Evolutionary conservation across 2,329 filamentous ascomycete species (phyloP), one percentile per base, ranked within the genome.

Genomic region (Aspergillus glaucus): DNA sequence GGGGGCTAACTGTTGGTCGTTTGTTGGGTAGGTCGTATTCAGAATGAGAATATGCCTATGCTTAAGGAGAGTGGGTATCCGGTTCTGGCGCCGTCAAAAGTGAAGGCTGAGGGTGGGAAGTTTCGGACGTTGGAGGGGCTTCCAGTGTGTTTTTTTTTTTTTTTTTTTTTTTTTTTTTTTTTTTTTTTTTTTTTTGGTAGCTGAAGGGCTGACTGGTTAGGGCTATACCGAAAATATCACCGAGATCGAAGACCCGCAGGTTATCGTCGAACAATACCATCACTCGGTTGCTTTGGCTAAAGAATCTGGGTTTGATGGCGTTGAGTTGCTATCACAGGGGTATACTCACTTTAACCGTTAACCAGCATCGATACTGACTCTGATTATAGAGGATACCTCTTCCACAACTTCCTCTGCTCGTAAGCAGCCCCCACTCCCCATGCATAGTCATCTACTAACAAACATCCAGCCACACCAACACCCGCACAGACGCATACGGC

Each of bases 401-500:
- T 43, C 21, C 22, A 43, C 14, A 26, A 43, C 22, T 30, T 43
- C 41, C 21, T 43, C 7, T 26, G 41, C 22, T 26, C 41, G n/a
- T 26, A 26, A 26, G 41, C 8, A n/a, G 12, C 12, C 41, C 15
- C 4, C 39, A 41, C 10, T 3, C 2, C 8, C 4, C 6, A 12
- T 10, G 15, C 17, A 22, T 14, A 41, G 4, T 2, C 6, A n/a
- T 6, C 10, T 41, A 41, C 9, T 41, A 4, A 43, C 22, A 17
- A 21, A 8, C 5, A 6, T 1, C 12, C 22, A 43, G 41, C 14
- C 41, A 28, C 22, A 3, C 41, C 14, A 68, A 69, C 45, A 44
- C 26, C 17, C 60, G 66, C 43, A 60, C 55, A 1, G 64, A 66
- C 44, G 44, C 42, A 14, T 69, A 68, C 50, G 66, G 66, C 32